phyloP scores from a whole-genome alignment of 2,329 filamentous ascomycete genomes.

The Keithomyces neogunnii region DNA sequence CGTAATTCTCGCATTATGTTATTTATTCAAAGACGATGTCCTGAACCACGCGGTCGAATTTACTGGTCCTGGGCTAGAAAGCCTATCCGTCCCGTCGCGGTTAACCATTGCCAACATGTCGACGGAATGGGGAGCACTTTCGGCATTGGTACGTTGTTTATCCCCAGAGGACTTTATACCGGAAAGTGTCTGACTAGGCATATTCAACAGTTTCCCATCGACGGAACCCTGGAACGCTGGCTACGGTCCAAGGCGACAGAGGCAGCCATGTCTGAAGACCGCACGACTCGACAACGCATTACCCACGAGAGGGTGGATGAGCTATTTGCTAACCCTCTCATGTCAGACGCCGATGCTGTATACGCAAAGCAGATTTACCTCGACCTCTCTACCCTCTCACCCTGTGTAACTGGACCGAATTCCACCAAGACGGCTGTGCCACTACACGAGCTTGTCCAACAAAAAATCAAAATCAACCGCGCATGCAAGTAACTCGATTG shows the following conservation, averaged over 20 bases:
- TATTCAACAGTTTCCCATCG: slow-evolving; percentile 59
- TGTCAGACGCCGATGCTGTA: slow-evolving; percentile 64
- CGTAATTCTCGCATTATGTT: slow-evolving; percentile 82
- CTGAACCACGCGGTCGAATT: slow-evolving; percentile 91
- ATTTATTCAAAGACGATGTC: slow-evolving; percentile 79
- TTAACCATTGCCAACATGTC: slow-evolving; percentile 75
- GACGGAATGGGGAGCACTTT: slow-evolving; percentile 70
- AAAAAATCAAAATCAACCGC: no score
- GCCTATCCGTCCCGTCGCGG: slow-evolving; percentile 63
- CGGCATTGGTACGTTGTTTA: slow-evolving; percentile 7
- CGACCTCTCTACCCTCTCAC: slow-evolving; percentile 74
- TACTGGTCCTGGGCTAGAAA: slow-evolving; percentile 64
- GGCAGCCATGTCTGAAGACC: slow-evolving; percentile 48
- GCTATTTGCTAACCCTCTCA: slow-evolving; percentile 56
- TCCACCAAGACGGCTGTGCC: slow-evolving; percentile 83
- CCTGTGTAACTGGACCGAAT: slow-evolving; percentile 81
- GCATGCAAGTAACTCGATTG: no score
- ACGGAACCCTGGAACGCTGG: slow-evolving; percentile 64
- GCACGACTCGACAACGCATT: slow-evolving; percentile 49
- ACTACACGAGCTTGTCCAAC: slow-evolving; percentile 50
- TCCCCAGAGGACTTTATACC: no score
- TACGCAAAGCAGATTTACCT: slow-evolving; percentile 82
- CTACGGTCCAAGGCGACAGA: slow-evolving; percentile 66
- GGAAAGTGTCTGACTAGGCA: no score
- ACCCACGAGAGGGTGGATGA: slow-evolving; percentile 66